Percentiles rank a stretch among this genome's conserved stretches.
phyloP scores from a whole-genome alignment of 805 yeast species.

The Metschnikowia santaceciliae region DNA sequence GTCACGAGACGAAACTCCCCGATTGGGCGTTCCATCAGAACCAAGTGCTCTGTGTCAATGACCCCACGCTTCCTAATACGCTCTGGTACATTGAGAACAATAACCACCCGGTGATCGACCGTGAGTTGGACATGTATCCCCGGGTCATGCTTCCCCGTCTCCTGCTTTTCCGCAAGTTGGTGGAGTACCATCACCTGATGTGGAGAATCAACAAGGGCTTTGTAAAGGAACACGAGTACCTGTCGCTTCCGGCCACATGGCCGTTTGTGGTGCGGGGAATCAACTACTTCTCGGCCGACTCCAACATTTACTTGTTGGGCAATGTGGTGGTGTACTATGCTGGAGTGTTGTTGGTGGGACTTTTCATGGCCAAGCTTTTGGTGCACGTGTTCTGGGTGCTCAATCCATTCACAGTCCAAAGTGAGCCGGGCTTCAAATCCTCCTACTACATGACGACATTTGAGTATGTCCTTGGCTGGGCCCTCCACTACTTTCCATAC shows the following conservation, averaged over 20 bases:
- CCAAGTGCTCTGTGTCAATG: slow-evolving; percentile 82
- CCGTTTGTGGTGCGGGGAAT: slow-evolving; percentile 57
- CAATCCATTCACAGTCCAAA: slow-evolving; percentile 28
- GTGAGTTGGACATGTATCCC: slow-evolving; percentile 17
- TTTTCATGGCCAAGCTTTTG: slow-evolving; percentile 20
- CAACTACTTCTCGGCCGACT: slow-evolving; percentile 47
- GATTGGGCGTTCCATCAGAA: slow-evolving; percentile 80
- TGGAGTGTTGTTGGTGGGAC: slow-evolving; percentile 32
- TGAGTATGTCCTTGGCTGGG: slow-evolving; percentile 53
- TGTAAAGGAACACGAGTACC: slow-evolving; percentile 46
- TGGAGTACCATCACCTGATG: slow-evolving; percentile 57
- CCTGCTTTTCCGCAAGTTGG: slow-evolving; percentile 48
- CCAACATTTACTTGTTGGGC: slow-evolving; percentile 57
- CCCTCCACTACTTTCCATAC: slow-evolving; percentile 56
- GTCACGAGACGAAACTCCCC: slow-evolving; percentile 76
- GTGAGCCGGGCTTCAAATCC: slow-evolving; percentile 12
- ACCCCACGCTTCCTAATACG: slow-evolving; percentile 64
- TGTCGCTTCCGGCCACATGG: slow-evolving; percentile 51
- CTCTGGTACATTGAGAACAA: slow-evolving; percentile 73
- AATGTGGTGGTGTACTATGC: slow-evolving; percentile 57
- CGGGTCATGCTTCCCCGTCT: slow-evolving; percentile 25
- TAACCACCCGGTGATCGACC: slow-evolving; percentile 45
- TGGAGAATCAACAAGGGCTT: slow-evolving; percentile 45
- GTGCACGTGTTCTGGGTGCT: slow-evolving; percentile 21
- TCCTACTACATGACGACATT: slow-evolving; percentile 22